A percentile compares a stretch with the other conserved stretches of the same genome.
These are phyloP conservation scores for Arthrobotrys conoides DNA, from an alignment of 2,329 filamentous ascomycete species.

Conservation along the genomic window DNA sequence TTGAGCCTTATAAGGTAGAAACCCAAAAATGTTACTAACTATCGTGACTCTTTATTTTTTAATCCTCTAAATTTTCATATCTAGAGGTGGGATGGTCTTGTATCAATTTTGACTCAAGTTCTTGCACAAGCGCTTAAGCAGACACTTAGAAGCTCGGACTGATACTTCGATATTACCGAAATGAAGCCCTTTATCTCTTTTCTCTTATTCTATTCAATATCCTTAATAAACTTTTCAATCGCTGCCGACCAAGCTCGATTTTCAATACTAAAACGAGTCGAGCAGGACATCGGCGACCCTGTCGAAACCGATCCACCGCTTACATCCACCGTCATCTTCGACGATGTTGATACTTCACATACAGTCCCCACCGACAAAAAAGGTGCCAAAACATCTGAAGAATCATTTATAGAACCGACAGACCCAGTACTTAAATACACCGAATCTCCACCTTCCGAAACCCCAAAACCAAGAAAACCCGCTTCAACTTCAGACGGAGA, in stretches of 20 bases:
- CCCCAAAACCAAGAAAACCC: neutral
- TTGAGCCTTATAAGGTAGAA: neutral
- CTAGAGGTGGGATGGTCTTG: neutral
- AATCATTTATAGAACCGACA: conserved; percentile 5
- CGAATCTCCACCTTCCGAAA: neutral
- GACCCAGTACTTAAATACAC: neutral
- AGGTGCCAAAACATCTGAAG: neutral
- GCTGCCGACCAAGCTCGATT: conserved; percentile 1
- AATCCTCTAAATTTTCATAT: neutral
- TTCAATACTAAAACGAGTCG: neutral
- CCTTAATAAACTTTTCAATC: neutral
- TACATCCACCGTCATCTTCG: conserved; percentile 19
- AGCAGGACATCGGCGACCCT: neutral
- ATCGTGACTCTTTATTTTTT: neutral
- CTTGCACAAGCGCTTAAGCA: no score
- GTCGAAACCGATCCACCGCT: neutral
- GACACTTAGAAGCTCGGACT: no score
- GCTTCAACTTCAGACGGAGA: neutral
- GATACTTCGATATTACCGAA: no score
- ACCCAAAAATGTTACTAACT: neutral
- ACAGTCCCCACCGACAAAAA: neutral
- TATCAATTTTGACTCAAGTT: neutral
- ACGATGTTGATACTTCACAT: conserved; percentile 30
- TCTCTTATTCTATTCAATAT: neutral
- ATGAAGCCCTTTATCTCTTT: conserved; percentile 13